A percentile compares a stretch with the other conserved stretches of the same genome.
Conservation (phyloP, 1,139 yeast species). For the Pichia cactophila region DNA sequence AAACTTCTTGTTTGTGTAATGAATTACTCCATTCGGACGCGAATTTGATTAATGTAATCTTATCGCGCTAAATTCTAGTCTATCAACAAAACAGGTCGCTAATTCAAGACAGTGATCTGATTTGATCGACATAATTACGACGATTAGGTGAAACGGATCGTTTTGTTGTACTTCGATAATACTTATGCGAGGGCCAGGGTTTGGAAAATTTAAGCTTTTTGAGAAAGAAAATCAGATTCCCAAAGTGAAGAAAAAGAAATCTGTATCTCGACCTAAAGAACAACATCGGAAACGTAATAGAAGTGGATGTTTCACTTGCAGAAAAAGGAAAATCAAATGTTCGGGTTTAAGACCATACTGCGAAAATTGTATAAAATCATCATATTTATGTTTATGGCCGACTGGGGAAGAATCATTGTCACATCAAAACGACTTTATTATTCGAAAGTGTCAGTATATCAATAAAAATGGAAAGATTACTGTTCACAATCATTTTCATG, state of each 20-base stretch:
- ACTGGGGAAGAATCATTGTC: constrained; percentile 27
- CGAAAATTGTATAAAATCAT: constrained; percentile 27
- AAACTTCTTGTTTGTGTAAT: too few species aligned
- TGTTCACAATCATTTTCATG: not conserved
- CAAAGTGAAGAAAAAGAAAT: not conserved
- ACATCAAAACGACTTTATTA: constrained; percentile 10
- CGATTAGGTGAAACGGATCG: too few species aligned
- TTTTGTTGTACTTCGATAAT: too few species aligned
- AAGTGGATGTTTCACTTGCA: constrained; percentile 19
- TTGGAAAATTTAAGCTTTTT: not conserved
- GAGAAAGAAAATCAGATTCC: not conserved
- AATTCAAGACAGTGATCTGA: too few species aligned
- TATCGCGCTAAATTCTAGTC: too few species aligned
- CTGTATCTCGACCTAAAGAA: not conserved
- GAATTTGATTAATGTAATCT: too few species aligned
- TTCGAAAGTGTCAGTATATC: not conserved
- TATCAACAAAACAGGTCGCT: too few species aligned
- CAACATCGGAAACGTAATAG: constrained; percentile 6
- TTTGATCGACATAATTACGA: too few species aligned
- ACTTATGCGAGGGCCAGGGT: not conserved
- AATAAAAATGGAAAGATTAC: not conserved
- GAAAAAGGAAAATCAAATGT: constrained; percentile 39
- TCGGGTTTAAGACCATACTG: constrained; percentile 33
- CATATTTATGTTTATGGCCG: constrained; percentile 35
- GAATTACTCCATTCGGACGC: too few species aligned